Evolutionary conservation across 495 filamentous ascomycete species (phyloP).

Genomic region (Stereocaulon alpinum): DNA sequence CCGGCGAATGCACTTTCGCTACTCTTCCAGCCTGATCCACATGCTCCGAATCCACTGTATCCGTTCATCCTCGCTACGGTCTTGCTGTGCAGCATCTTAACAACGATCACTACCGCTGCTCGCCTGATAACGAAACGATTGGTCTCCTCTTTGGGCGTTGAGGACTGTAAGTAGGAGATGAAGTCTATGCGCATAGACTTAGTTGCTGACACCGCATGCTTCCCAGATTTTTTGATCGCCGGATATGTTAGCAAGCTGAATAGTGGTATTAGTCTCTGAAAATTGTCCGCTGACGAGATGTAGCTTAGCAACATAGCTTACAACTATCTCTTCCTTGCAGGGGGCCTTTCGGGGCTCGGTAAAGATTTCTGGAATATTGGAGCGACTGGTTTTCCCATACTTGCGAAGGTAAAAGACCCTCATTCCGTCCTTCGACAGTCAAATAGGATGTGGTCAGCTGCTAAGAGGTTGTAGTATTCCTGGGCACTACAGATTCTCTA

Average conservation of each 20-base stretch:
- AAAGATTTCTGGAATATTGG: background rate
- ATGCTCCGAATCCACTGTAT: background rate
- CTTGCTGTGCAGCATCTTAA: conserved; percentile 3
- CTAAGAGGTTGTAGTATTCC: background rate
- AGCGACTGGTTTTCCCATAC: background rate
- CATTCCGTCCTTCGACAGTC: too few species aligned
- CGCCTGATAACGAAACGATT: background rate
- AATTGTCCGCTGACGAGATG: background rate
- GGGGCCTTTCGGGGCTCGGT: background rate
- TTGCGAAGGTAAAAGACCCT: background rate
- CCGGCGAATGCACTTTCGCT: background rate
- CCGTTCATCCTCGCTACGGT: background rate
- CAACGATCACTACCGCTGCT: conserved; percentile 1
- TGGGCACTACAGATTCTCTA: conserved; percentile 19
- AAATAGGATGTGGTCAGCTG: background rate
- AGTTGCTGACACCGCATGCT: background rate
- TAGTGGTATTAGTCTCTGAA: too few species aligned
- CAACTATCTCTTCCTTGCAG: background rate
- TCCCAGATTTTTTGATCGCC: background rate
- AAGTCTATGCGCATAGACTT: accelerated
- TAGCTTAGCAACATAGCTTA: background rate
- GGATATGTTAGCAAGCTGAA: background rate
- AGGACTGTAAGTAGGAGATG: conserved; percentile 1
- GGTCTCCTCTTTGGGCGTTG: background rate
- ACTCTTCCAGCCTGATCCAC: background rate